These are phyloP conservation scores for Paraphaeosphaeria sporulosa DNA, from an alignment of 2,329 filamentous ascomycete species.

Conservation along the genomic window DNA sequence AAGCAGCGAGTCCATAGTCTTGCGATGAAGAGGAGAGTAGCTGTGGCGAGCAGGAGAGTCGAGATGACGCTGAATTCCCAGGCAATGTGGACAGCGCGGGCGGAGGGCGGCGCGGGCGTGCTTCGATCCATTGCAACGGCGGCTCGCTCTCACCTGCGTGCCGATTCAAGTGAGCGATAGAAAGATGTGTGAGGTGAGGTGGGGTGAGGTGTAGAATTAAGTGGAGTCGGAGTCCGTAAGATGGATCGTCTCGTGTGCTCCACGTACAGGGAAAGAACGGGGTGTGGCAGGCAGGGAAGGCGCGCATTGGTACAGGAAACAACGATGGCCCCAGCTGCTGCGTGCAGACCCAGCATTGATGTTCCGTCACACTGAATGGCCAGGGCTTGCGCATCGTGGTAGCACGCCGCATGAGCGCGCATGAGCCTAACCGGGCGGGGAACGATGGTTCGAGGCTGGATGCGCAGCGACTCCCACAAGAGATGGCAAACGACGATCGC, in stretches of 20 bases:
- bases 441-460: background rate
- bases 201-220: background rate
- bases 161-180: background rate
- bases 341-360: conserved; percentile 3
- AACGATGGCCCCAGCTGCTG: background rate
- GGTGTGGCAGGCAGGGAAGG: conserved; percentile 1
- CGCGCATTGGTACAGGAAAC: background rate
- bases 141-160: conserved; percentile 6
- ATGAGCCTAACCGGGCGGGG: conserved; percentile 1
- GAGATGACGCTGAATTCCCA: conserved; percentile 21
- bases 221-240: background rate
- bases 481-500: background rate
- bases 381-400: background rate
- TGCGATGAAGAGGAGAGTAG: conserved; percentile 21
- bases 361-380: conserved; percentile 2
- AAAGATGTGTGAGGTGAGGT: background rate
- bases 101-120: background rate
- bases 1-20: conserved; percentile 27
- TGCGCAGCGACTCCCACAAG: background rate
- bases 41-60: conserved; percentile 20
- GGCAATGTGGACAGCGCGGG: background rate
- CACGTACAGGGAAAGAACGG: background rate
- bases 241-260: background rate
- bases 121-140: conserved; percentile 5
- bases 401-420: conserved; percentile 1